Evolutionary conservation across 2,329 filamentous ascomycete species (phyloP).

Genomic region (Akanthomyces lecanii): DNA sequence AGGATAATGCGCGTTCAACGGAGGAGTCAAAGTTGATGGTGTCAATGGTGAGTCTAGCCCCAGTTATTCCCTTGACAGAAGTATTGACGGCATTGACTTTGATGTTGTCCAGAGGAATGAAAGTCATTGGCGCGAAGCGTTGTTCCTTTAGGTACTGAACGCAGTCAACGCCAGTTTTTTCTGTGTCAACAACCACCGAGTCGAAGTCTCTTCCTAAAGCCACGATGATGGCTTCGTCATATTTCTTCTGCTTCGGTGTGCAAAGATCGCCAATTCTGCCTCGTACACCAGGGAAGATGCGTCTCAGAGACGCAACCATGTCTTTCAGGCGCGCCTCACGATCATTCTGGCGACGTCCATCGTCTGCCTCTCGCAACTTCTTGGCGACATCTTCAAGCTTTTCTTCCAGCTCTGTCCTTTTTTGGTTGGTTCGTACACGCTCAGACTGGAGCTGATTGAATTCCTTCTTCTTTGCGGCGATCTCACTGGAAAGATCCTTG

Average conservation of each 20-base stretch:
- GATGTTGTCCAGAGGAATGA: slow-evolving; percentile 95
- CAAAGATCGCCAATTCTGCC: slow-evolving; percentile 88
- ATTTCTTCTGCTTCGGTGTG: slow-evolving; percentile 96
- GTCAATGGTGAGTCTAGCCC: slow-evolving; percentile 86
- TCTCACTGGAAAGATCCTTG: slow-evolving; percentile 69
- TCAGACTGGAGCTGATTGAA: slow-evolving; percentile 83
- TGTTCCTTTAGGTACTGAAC: slow-evolving; percentile 93
- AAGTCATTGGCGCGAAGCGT: slow-evolving; percentile 80
- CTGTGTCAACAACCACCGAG: slow-evolving; percentile 88
- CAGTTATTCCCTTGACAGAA: slow-evolving; percentile 82
- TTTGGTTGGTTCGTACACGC: slow-evolving; percentile 73
- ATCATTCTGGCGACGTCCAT: slow-evolving; percentile 79
- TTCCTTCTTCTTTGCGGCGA: slow-evolving; percentile 84
- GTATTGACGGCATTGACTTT: slow-evolving; percentile 89
- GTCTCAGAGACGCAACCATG: slow-evolving; percentile 79
- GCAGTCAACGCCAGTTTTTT: slow-evolving; percentile 90
- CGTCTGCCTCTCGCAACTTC: slow-evolving; percentile 80
- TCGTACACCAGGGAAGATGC: slow-evolving; percentile 86
- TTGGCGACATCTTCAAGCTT: slow-evolving; percentile 77
- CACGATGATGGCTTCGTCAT: slow-evolving; percentile 85
- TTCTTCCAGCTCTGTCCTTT: slow-evolving; percentile 84
- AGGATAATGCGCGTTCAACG: slow-evolving; percentile 87
- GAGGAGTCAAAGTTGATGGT: slow-evolving; percentile 90
- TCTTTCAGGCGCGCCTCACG: slow-evolving; percentile 77
- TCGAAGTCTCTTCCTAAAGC: slow-evolving; percentile 92